phyloP scores from a whole-genome alignment of 805 yeast genomes.

The Ogataea pignaliae region DNA sequence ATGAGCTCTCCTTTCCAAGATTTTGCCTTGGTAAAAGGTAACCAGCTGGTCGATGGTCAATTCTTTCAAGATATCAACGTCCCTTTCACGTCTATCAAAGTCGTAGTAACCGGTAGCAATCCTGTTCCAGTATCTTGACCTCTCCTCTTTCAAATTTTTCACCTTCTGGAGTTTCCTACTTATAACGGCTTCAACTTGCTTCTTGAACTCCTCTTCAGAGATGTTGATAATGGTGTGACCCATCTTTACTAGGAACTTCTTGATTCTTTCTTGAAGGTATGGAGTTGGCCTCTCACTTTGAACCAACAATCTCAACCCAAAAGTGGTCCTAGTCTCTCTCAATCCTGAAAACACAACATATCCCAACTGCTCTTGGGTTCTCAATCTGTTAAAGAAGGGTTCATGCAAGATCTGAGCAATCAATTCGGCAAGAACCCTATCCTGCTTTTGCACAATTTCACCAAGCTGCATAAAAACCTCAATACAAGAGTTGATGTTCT shows the following conservation, averaged over 20 bases:
- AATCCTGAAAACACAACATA: slow-evolving; percentile 85
- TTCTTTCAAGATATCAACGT: slow-evolving; percentile 50
- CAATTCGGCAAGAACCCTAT: slow-evolving; percentile 54
- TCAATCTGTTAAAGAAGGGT: slow-evolving; percentile 82
- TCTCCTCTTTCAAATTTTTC: slow-evolving; percentile 79
- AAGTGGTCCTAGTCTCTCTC: slow-evolving; percentile 62
- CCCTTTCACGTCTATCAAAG: slow-evolving; percentile 53
- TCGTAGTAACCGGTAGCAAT: slow-evolving; percentile 78
- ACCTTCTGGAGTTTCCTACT: slow-evolving; percentile 63
- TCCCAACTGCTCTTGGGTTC: slow-evolving; percentile 94
- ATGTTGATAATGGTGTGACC: slow-evolving; percentile 44
- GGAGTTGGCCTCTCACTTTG: slow-evolving; percentile 80
- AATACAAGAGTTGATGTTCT: slow-evolving; percentile 79
- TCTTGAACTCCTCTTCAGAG: slow-evolving; percentile 59
- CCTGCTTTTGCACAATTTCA: slow-evolving; percentile 36
- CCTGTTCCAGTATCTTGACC: slow-evolving; percentile 55
- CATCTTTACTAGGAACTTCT: slow-evolving; percentile 48
- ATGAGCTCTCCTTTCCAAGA: slow-evolving; percentile 25
- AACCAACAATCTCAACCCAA: slow-evolving; percentile 68
- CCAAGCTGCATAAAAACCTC: slow-evolving; percentile 75
- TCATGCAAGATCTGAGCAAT: slow-evolving; percentile 72
- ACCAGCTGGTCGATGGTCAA: slow-evolving; percentile 56
- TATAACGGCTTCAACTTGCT: slow-evolving; percentile 65
- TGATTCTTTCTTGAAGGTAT: slow-evolving; percentile 74
- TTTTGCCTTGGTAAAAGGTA: slow-evolving; percentile 45